These are phyloP conservation scores for Massarina eburnea DNA, from an alignment of 2,329 filamentous ascomycete genomes.

Conservation along the genomic window DNA sequence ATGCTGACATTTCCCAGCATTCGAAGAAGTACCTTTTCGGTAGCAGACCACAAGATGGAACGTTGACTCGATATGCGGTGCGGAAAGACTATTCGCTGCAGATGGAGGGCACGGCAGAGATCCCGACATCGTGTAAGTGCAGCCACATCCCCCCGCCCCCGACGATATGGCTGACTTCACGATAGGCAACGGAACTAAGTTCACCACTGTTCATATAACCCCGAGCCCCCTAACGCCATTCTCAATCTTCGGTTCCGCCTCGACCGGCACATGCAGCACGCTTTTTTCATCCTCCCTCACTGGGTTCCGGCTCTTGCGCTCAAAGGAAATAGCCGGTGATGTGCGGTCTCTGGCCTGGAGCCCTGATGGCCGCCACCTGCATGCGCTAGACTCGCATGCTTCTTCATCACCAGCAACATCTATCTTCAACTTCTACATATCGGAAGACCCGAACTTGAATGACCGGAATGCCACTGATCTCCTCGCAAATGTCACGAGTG, in stretches of 20 bases:
- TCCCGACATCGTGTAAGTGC: constrained; percentile 23
- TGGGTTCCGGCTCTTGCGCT: constrained; percentile 17
- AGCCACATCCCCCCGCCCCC: neutral
- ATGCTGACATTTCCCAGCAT: constrained; percentile 4
- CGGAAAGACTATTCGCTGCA: constrained; percentile 18
- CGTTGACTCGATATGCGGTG: constrained; percentile 18
- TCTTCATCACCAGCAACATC: constrained; percentile 13
- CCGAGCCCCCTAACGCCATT: constrained; percentile 12
- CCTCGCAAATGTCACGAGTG: constrained; percentile 18
- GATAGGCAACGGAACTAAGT: constrained; percentile 23
- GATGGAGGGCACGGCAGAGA: constrained; percentile 17
- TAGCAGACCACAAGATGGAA: constrained; percentile 20
- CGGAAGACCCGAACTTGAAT: constrained; percentile 11
- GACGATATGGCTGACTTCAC: neutral
- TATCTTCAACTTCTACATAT: constrained; percentile 24
- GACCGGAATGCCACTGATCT: constrained; percentile 15
- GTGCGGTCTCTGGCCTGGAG: constrained; percentile 25
- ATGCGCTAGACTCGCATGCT: constrained; percentile 20
- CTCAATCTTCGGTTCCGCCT: constrained; percentile 22
- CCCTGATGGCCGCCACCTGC: constrained; percentile 20
- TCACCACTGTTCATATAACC: constrained; percentile 15
- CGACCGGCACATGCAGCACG: constrained; percentile 23
- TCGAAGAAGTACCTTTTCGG: constrained; percentile 19
- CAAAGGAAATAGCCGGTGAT: constrained; percentile 21
- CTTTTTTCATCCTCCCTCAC: constrained; percentile 18